Evolutionary conservation across 495 filamentous ascomycete species (phyloP), one percentile per base, ranked within the genome.

Genomic region (Hypoxylon trugodes): DNA sequence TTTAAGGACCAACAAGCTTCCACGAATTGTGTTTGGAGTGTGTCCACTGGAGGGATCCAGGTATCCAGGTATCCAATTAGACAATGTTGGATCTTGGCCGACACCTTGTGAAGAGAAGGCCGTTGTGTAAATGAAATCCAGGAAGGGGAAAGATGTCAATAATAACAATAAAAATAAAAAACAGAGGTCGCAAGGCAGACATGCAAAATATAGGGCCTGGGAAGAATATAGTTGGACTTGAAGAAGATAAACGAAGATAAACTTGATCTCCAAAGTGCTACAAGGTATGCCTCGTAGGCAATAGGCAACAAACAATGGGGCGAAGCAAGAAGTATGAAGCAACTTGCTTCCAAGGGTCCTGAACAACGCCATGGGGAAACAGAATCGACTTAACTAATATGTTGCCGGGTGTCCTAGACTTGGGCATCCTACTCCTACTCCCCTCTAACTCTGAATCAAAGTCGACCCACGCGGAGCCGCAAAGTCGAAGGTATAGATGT

Each of bases 341-440:
- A 60, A 42, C 65, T 64, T 59, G 59, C 60, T 60, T 60, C 60
- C 18, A 40, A 60, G 55, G 33, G 56, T 47, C n/a, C 59, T 41
- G n/a, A 56, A 45, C 51, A 36, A 51, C 7, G 53, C 65, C 65
- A 68, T 68, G 45, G 55, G 37, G 55, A 57, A 40, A 49, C n/a
- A n/a, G 53, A 61, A 45, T 52, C 47, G 24, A 62, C 58, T 53
- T 59, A 35, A 59, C 58, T 67, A 62, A 54, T 67, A 67, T 67
- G 64, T 40, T 58, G 35, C 51, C 22, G 28, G 10, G 32, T 48
- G 38, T 53, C 40, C 42, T 58, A 16, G 47, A 41, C 42, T 58
- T 48, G 43, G 62, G 32, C 52, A 57, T 59, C 64, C 58, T 67
- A 15, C 46, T 59, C 64, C 58, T 67, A 15, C 46, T 54, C 12